Conservation (phyloP, 2,329 filamentous ascomycete genomes). For the Colletotrichum graminicola region DNA sequence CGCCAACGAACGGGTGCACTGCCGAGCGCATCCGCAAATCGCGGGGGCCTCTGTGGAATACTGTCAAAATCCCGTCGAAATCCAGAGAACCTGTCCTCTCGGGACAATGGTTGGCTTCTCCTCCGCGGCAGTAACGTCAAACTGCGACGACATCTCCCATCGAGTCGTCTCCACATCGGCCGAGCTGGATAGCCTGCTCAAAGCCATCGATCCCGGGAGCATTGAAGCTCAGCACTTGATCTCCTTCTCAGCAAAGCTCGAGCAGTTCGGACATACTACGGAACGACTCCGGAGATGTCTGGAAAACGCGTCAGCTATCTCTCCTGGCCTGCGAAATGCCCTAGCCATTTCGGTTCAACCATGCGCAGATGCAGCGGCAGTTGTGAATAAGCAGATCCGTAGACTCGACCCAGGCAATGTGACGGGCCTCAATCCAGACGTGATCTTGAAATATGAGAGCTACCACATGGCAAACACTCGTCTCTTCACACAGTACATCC, state of each 20-base stretch:
- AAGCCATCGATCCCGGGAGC: conserved; percentile 36
- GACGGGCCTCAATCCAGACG: conserved; percentile 45
- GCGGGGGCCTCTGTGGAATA: neutral
- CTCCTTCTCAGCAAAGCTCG: conserved; percentile 45
- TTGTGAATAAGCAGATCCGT: conserved; percentile 52
- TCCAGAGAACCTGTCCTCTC: neutral
- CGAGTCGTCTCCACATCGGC: conserved; percentile 47
- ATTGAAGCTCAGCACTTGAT: conserved; percentile 43
- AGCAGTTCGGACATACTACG: conserved; percentile 46
- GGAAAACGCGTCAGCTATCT: conserved; percentile 46
- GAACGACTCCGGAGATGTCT: conserved; percentile 47
- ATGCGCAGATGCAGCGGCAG: conserved; percentile 49
- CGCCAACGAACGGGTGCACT: conserved; percentile 1
- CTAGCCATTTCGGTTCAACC: conserved; percentile 47
- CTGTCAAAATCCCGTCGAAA: neutral
- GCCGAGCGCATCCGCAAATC: neutral
- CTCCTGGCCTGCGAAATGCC: conserved; percentile 47
- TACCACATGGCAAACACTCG: conserved; percentile 45
- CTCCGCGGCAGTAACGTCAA: conserved; percentile 49
- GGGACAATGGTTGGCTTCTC: conserved; percentile 52
- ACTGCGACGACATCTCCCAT: conserved; percentile 49
- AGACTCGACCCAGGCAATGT: conserved; percentile 48
- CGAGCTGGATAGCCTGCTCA: conserved; percentile 49
- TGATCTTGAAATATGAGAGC: conserved; percentile 46
- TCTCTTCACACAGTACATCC: conserved; percentile 43